Evolutionary conservation across 495 filamentous ascomycete genomes (phyloP), one percentile per base, ranked within the genome.

Genomic region (Neurospora tetraspora): DNA sequence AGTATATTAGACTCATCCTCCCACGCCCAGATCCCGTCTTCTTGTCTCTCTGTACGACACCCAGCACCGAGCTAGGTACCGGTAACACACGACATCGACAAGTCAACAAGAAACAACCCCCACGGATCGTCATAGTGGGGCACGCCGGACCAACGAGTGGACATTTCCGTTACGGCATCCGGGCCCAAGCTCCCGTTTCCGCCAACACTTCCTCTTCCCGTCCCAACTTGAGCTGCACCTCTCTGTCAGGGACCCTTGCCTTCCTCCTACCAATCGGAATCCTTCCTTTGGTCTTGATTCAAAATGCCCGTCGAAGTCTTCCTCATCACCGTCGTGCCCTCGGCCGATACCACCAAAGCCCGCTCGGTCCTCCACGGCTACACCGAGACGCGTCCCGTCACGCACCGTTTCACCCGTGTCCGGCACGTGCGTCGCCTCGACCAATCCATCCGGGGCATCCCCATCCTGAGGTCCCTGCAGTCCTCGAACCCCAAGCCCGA

Each of bases 241-340:
- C 53, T 61, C 23, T 61, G 53, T 65, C 53, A 65, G 53, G 53
- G 53, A 65, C 53, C 53, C 53, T 65, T 65, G 53, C 53, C 14
- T 23, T 7, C 6, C 1, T 36, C 53, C 27, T 65, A 65, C 53
- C 53, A 65, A 65, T 65, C 53, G 53, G 53, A 65, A 31, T 18
- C 31, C 12, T 65, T 34, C 53, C 53, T 65, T 65, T 34, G 20
- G 20, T 59, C 5, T 27, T n/a, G 5, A 36, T n/a, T 53, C 23
- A 42, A 45, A 37, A 78, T 74, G 70, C 80, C 83, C 75, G 76
- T 83, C 74, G 85, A 86, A 68, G 76, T 85, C 18, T 84, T 85
- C 68, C 76, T 86, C 61, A 81, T 82, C 1, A 79, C 80, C 2
- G 69, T 80, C 12, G 80, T 85, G 34, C 70, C 73, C 16, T 78